Evolutionary conservation across 345 rosid species (phyloP).

Genomic region (Gossypium thurberi): DNA sequence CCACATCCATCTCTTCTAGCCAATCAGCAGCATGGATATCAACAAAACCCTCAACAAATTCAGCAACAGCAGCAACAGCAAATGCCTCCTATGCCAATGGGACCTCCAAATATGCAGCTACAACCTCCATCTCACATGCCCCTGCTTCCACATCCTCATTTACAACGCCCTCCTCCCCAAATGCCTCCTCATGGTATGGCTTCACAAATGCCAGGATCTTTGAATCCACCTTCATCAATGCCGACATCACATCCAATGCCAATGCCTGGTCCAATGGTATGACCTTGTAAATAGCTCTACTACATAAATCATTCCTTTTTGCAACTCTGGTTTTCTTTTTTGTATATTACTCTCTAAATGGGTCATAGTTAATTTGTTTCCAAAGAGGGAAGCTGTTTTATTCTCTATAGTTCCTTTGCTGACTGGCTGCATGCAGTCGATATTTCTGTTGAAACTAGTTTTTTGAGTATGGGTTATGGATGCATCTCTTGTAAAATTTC

Average conservation of each 20-base stretch:
- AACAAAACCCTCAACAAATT: slow-evolving; percentile 58
- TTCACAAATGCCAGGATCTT: slow-evolving; percentile 36
- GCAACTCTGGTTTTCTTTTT: neutral
- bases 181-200: slow-evolving; percentile 67
- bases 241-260: slow-evolving; percentile 47
- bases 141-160: slow-evolving; percentile 71
- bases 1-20: slow-evolving; percentile 91
- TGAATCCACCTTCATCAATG: slow-evolving; percentile 42
- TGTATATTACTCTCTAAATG: neutral
- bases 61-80: slow-evolving; percentile 69
- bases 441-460: neutral
- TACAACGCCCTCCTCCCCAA: slow-evolving; percentile 71
- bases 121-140: slow-evolving; percentile 84
- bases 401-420: neutral
- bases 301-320: neutral
- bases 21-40: slow-evolving; percentile 83
- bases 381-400: neutral
- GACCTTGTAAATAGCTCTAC: slow-evolving; percentile 5
- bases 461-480: neutral
- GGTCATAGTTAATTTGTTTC: neutral
- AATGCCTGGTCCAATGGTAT: slow-evolving; percentile 85
- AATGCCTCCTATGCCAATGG: slow-evolving; percentile 61
- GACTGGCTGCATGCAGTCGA: neutral
- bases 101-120: slow-evolving; percentile 75
- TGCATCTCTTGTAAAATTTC: neutral